A percentile compares a stretch with the other conserved stretches of the same genome.
These are phyloP conservation scores for Candida pseudoglaebosa DNA, from an alignment of 805 yeast species.

Conservation along the genomic window DNA sequence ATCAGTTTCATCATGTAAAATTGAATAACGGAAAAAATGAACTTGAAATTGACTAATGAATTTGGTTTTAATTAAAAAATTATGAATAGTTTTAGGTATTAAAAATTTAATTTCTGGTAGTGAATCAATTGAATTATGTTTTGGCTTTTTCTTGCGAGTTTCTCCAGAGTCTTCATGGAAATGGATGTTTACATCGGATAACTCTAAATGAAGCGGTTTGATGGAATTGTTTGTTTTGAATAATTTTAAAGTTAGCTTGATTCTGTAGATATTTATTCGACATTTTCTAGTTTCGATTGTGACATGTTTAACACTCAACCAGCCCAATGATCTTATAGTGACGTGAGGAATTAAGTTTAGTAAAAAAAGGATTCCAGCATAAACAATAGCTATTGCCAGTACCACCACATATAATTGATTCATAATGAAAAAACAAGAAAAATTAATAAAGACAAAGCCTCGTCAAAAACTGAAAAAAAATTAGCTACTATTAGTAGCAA, in stretches of 20 bases:
- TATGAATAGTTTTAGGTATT: conserved; percentile 18
- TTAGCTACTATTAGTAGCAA: too few species aligned
- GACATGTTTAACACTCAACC: conserved; percentile 25
- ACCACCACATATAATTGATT: not conserved
- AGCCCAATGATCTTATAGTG: conserved; percentile 25
- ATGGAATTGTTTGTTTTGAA: conserved; percentile 18
- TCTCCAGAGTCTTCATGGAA: not conserved
- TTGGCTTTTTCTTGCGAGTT: not conserved
- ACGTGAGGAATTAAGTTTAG: conserved; percentile 26
- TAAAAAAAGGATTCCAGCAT: conserved; percentile 14
- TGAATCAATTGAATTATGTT: not conserved
- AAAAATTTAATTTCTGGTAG: conserved; percentile 10
- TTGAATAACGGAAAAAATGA: conserved; percentile 17
- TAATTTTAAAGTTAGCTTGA: conserved; percentile 20
- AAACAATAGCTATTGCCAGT: conserved; percentile 6
- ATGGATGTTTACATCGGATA: conserved; percentile 17
- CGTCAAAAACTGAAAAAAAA: too few species aligned
- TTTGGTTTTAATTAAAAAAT: conserved; percentile 15
- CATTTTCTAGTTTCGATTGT: conserved; percentile 15
- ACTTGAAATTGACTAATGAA: conserved; percentile 23
- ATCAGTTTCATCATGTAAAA: conserved; percentile 10
- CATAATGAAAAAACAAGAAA: not conserved
- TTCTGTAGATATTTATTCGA: conserved; percentile 14
- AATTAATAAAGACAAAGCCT: not conserved
- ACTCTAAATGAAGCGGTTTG: conserved; percentile 25